Evolutionary conservation across 495 filamentous ascomycete species (phyloP), one percentile per base, ranked within the genome.

Genomic region (Aspergillus steynii): DNA sequence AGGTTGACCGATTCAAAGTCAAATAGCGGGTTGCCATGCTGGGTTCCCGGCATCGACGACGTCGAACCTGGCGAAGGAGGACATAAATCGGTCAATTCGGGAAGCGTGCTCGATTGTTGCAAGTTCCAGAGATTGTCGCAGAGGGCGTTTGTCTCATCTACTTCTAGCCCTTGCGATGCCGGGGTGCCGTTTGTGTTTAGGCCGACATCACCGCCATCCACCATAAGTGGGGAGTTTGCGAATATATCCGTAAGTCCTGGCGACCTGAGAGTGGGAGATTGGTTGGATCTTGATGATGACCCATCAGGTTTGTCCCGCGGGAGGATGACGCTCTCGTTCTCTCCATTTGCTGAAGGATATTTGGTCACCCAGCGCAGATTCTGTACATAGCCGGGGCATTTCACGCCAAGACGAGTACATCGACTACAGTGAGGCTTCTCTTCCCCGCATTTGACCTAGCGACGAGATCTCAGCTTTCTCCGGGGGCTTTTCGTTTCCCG

Each of bases 361-460:
- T 85, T 82, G 15, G 81, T 83, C 15, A 82, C 77, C 83, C 83
- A 86, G 34, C 79, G 76, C 15, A 86, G 65, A 5, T 78, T 71
- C 65, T 83, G 79, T 4, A 76, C 70, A 63, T 85, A 86, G 1
- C 83, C 83, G 20, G 83, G 83, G 53, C 83, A 86, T 29, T 63
- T 62, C 25, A 84, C 71, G 0, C 78, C 75, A 52, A 82, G 68
- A 37, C 77, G 77, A n/a, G 66, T 75, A 61, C 83, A 86, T 56
- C 82, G 80, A 58, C 61, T 68, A 64, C 83, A 86, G 53, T 74
- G 70, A 37, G 83, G 83, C 46, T 80, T 77, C 31, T 75, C 75
- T 65, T 85, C 83, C 69, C 82, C 83, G 64, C 83, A 85, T 73
- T 85, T 85, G 58, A 85, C 72, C 83, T 84, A 50, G 15, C 31